These are phyloP conservation scores for Plasmodium cynomolgi DNA, from an alignment of 169 alveolate species.

Conservation along the genomic window DNA sequence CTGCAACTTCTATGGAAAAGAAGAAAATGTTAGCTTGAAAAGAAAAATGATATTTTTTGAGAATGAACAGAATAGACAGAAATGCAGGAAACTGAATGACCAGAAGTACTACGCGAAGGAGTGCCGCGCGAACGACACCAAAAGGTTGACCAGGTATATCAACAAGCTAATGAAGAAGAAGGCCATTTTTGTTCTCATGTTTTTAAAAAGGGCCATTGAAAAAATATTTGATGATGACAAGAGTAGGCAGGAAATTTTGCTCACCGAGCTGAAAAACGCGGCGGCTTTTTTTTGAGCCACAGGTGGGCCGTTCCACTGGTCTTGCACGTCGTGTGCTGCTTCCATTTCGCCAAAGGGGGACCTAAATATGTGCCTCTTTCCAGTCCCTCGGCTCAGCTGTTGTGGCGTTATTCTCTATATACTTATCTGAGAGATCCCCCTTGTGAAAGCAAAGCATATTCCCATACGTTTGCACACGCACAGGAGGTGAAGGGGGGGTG, in stretches of 20 bases:
- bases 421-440: neutral
- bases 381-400: neutral
- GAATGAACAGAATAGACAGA: conserved; percentile 50
- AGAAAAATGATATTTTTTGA: conserved; percentile 65
- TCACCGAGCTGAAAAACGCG: neutral
- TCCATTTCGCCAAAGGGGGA: neutral
- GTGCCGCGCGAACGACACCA: conserved; percentile 12
- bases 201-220: conserved; percentile 55
- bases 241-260: conserved; percentile 25
- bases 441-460: neutral
- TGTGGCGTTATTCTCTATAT: neutral
- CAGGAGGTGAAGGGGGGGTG: neutral
- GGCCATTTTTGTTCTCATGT: conserved; percentile 31
- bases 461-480: neutral
- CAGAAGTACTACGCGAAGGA: conserved; percentile 4
- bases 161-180: conserved; percentile 71
- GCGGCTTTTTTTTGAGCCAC: conserved; percentile 10
- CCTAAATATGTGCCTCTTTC: neutral
- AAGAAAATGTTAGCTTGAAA: neutral
- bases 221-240: conserved; percentile 57
- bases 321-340: neutral
- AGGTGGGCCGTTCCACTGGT: neutral
- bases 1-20: neutral
- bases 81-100: conserved; percentile 63
- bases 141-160: conserved; percentile 43